Evolutionary conservation across 805 yeast genomes (phyloP).

Genomic region (Nematodospora valgi): DNA sequence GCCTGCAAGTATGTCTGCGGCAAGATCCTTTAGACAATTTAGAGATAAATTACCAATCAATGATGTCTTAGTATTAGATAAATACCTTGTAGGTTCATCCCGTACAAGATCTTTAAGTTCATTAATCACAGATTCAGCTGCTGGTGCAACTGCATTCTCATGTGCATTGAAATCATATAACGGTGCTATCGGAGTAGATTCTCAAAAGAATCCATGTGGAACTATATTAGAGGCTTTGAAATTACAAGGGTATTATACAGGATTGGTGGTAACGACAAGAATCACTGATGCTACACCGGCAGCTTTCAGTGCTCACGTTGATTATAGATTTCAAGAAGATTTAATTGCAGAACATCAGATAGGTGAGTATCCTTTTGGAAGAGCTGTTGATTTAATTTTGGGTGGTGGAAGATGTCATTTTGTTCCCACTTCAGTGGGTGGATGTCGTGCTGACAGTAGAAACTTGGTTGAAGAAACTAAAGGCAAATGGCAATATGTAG

Average conservation of each 20-base stretch:
- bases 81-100: constrained; percentile 73
- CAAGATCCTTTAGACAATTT: constrained; percentile 71
- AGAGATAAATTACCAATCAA: constrained; percentile 51
- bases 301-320: constrained; percentile 78
- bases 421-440: constrained; percentile 53
- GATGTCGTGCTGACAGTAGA: constrained; percentile 68
- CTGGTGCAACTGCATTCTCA: constrained; percentile 93
- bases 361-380: constrained; percentile 78
- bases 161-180: constrained; percentile 82
- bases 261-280: constrained; percentile 88
- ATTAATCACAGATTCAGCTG: constrained; percentile 90
- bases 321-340: constrained; percentile 73
- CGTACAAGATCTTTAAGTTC: constrained; percentile 79
- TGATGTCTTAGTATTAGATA: constrained; percentile 61
- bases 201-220: constrained; percentile 72
- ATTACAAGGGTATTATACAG: constrained; percentile 75
- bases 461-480: constrained; percentile 57
- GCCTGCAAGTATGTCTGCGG: constrained; percentile 77
- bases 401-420: constrained; percentile 93
- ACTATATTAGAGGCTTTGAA: constrained; percentile 87
- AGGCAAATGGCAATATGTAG: constrained; percentile 55
- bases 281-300: constrained; percentile 97
- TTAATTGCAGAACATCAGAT: constrained; percentile 84
- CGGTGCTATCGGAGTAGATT: constrained; percentile 87
- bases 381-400: constrained; percentile 75